phyloP scores from a whole-genome alignment of 2,329 filamentous ascomycete genomes.

The Fusarium musae region DNA sequence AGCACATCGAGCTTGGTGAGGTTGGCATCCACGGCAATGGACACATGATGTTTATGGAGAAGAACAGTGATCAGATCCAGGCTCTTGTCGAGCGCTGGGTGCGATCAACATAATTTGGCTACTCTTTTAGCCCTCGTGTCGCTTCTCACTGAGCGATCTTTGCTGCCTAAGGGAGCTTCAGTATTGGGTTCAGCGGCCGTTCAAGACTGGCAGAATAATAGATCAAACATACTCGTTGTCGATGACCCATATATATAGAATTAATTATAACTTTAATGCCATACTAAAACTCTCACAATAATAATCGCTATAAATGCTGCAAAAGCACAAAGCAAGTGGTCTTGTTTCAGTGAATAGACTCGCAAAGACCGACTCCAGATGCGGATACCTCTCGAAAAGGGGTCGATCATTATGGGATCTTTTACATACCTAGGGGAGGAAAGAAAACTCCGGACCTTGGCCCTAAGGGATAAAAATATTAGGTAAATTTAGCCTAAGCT shows the following conservation, averaged over 20 bases:
- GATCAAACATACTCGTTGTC: background rate
- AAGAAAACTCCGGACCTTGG: no score
- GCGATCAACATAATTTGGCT: background rate
- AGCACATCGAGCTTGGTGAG: slow-evolving; percentile 34
- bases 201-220: background rate
- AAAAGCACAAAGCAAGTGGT: background rate
- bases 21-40: slow-evolving; percentile 37
- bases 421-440: no score
- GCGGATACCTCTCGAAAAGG: rapidly evolving
- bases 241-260: background rate
- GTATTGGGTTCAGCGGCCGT: background rate
- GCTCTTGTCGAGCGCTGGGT: background rate
- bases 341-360: background rate
- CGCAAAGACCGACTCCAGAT: background rate
- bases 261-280: background rate
- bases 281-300: background rate
- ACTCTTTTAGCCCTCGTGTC: rapidly evolving
- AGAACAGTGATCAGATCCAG: slow-evolving; percentile 28
- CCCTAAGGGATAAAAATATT: no score
- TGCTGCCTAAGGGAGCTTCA: rapidly evolving
- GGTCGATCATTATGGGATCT: background rate
- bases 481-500: no score
- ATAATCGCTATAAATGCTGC: background rate
- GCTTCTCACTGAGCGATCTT: background rate
- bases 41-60: slow-evolving; percentile 42